Evolutionary conservation across 75 land plant genomes (phyloP), one percentile per base, ranked within the genome.

Genomic region (Pinus albicaulis): DNA sequence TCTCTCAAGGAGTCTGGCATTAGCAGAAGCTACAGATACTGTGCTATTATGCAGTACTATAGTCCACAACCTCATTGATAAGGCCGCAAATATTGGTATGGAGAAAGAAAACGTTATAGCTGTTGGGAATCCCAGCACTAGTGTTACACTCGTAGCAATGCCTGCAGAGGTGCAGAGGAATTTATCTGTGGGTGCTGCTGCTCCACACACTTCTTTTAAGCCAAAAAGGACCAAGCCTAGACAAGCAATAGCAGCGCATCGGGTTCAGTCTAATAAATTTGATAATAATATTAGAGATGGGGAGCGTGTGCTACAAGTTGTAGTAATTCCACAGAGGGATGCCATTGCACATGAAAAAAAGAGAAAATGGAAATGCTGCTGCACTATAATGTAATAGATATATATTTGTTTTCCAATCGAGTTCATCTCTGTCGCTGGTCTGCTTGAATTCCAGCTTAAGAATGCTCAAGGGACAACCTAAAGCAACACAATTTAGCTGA

Each of bases 291-390:
- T 16, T 20, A 48, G 52, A 48, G 6, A 57, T 20, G 19, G n/a
- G 19, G n/a, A 57, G 59, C 59, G n/a, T 57, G 59, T 57, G 59
- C 19, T 57, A 57, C 59, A 57, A 57, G 59, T 57, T 57, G 59
- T 57, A 57, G n/a, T 20, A 6, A 16, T 57, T 57, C 59, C 59
- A 57, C 59, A 57, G 59, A 57, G 59, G n/a, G 59, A 57, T 57
- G 59, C 59, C 59, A 57, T 57, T 19, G 59, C 59, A 16, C 59
- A 57, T 57, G 59, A 20, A 5, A 57, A 3, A 57, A 57, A 20
- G 59, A 57, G n/a, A 57, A 57, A 57, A 17, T 20, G n/a, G 19
- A 57, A 57, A 57, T 19, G 59, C 59, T 57, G 59, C n/a, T 57
- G 59, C 59, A 17, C 59, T 20, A 57, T 57, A 57, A 4, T 57